Base-by-base conservation (phyloP, 371 early-diverging fungal genomes). In the Syncephalastrum sp. region DNA sequence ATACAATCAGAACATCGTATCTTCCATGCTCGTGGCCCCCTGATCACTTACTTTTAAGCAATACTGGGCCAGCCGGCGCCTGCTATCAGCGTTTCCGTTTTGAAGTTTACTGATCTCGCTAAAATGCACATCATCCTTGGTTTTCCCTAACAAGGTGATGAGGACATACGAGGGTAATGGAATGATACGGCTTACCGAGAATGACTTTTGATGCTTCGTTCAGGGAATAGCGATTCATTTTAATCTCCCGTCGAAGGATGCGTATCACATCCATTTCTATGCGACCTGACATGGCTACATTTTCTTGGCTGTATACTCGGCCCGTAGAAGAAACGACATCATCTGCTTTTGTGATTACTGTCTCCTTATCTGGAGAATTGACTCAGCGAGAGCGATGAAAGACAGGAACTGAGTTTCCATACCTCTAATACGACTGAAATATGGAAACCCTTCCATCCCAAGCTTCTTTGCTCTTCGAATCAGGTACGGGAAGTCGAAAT, bases 81-180 rank as follows among this genome's bases (percentile, higher is more conserved):
- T 87, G 0, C 99, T 98, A 60, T 99, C 99, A 42, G 86, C 83
- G 65, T 91, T 94, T 41, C 95, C 97, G 52, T 98, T 94, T 60
- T 97, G 97, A 16, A 99, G 78, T 50, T 95, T 97, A 0, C 93
- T 90, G 75, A 99, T 99, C 48, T 97, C 96, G 3, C 95, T 94
- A 67, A 98, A 95, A 62, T 97, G 99, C 1, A 99, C 99, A 72
- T 99, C 99, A 75, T 99, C 99, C 72, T 99, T 99, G 82, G 99
- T 99, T 69, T 99, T 99, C 44, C 89, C 89, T 33, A 33, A 5
- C 38, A 1, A 33, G 7, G 10, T 8, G 2, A 2, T 33, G 38
- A 33, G 38, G 1, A 10, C 2, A 33, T 10, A 12, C 8, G 2
- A 33, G 2, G 10, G 0, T 33, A 33, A 33, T 10, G 6, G 8